Base-by-base conservation (phyloP, 2,329 filamentous ascomycete species). In the Paraphoma sp. region DNA sequence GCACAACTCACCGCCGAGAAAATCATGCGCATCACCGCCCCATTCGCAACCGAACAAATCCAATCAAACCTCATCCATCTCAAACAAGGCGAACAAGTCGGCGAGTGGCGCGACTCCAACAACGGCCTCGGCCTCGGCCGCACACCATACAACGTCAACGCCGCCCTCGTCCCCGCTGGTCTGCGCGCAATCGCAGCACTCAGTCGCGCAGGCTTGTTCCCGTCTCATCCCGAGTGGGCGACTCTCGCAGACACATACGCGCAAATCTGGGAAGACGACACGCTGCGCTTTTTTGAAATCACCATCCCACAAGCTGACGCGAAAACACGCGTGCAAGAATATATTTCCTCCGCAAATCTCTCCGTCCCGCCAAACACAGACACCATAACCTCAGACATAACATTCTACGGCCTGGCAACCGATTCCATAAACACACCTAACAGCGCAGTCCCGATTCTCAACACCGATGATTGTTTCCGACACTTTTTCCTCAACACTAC, bases 61-160 rank as follows among this genome's bases (percentile, higher is more conserved):
- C 75, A 78, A 4, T 77, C 80, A 0, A 89, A 89, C 31, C 75
- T 89, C 2, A 82, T 89, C 12, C 84, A 82, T 55, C 77, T 89
- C 0, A 86, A 85, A 55, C 66, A 82, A 0, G 80, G 76, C 6
- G 73, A 87, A 57, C 60, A 80, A 0, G 84, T 88, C 0, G 87
- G 87, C 0, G 76, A 89, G 67, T 89, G 87, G 87, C 80, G 87
- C 46, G 87, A 89, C 59, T 86, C 83, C 14, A 80, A 76, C 1
- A 83, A 83, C 48, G 86, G 87, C 12, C 78, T 89, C 12, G 87
- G 84, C 1, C 85, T 85, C 33, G 87, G 85, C 1, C 80, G 83
- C 0, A 85, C 88, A n/a, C 86, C 87, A 0, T 89, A 86, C 65
- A 83, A 89, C 58, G 86, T 89, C 23, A 89, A 89, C 63, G 84